These are phyloP conservation scores for Medicago lupulina DNA, from an alignment of 306 rosid genomes.

Conservation along the genomic window DNA sequence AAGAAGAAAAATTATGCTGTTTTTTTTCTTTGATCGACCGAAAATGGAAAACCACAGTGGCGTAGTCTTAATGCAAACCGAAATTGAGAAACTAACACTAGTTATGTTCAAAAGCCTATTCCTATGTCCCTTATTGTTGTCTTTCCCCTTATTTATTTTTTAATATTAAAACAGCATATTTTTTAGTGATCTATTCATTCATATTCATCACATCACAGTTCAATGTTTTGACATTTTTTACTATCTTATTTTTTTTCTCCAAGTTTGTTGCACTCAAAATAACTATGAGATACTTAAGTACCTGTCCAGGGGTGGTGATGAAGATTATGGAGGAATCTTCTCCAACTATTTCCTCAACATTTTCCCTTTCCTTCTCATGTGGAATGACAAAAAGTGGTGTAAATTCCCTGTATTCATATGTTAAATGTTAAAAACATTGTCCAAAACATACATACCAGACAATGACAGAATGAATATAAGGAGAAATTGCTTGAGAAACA, in stretches of 20 bases:
- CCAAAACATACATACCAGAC: constrained; percentile 19
- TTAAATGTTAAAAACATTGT: constrained; percentile 3
- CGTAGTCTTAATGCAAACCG: too few species aligned
- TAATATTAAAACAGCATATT: background rate
- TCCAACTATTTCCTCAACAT: constrained; percentile 66
- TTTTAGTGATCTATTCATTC: constrained; percentile 1
- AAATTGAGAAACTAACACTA: too few species aligned
- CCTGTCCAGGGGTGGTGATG: constrained; percentile 97
- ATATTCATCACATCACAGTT: constrained; percentile 1
- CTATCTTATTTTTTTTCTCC: background rate
- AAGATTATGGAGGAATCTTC: constrained; percentile 78
- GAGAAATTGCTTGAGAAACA: constrained; percentile 6
- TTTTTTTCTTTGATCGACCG: too few species aligned
- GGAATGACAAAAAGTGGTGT: constrained; percentile 92
- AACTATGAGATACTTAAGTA: constrained; percentile 36
- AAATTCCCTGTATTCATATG: constrained; percentile 56
- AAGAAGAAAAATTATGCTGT: too few species aligned
- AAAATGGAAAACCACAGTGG: too few species aligned
- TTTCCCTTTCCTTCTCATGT: constrained; percentile 87
- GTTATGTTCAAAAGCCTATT: too few species aligned
- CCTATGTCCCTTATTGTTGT: too few species aligned
- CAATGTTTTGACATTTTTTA: background rate
- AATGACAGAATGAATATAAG: constrained; percentile 9
- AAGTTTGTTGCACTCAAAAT: constrained; percentile 22
- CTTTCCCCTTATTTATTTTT: too few species aligned